Percentiles rank a stretch among this genome's conserved stretches.
These are phyloP conservation scores for Paracamarosporium sp. DNA, from an alignment of 2,329 filamentous ascomycete genomes.

Conservation along the genomic window DNA sequence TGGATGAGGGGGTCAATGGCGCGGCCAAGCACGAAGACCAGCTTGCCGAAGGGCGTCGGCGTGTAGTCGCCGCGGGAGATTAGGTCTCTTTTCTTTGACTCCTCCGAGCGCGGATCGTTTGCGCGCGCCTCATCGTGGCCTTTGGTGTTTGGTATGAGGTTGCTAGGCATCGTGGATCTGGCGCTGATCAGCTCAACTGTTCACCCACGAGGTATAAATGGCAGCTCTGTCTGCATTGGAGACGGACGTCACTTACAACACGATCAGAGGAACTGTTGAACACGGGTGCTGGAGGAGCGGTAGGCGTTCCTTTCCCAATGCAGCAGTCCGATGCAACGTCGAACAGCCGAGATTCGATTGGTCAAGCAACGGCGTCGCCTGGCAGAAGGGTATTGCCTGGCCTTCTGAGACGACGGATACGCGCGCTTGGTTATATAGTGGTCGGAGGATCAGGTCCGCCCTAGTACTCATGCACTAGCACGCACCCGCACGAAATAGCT, in stretches of 20 bases:
- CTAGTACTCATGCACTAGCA: conserved; percentile 5
- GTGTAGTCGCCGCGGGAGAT: conserved; percentile 51
- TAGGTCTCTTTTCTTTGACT: conserved; percentile 41
- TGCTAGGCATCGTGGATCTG: background rate
- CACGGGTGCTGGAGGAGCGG: too few relatives aligned
- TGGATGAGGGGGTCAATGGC: conserved; percentile 56
- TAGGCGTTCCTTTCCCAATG: too few relatives aligned
- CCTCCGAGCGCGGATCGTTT: conserved; percentile 38
- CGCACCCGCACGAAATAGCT: too few relatives aligned
- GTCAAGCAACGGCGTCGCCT: too few relatives aligned
- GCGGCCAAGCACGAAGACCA: conserved; percentile 55
- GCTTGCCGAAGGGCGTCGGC: conserved; percentile 47
- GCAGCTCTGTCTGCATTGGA: too few relatives aligned
- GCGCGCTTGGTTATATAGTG: background rate
- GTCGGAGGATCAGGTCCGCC: background rate
- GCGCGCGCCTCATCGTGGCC: conserved; percentile 10
- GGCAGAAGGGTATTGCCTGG: too few relatives aligned
- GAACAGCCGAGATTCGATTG: too few relatives aligned
- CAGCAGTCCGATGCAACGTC: too few relatives aligned
- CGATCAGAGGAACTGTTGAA: too few relatives aligned
- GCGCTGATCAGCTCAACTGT: background rate
- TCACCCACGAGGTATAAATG: too few relatives aligned
- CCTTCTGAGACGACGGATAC: too few relatives aligned
- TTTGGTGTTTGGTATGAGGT: conserved; percentile 3
- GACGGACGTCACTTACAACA: too few relatives aligned